These are phyloP conservation scores for Penicillium polonicum DNA, from an alignment of 2,329 filamentous ascomycete species.

Conservation along the genomic window DNA sequence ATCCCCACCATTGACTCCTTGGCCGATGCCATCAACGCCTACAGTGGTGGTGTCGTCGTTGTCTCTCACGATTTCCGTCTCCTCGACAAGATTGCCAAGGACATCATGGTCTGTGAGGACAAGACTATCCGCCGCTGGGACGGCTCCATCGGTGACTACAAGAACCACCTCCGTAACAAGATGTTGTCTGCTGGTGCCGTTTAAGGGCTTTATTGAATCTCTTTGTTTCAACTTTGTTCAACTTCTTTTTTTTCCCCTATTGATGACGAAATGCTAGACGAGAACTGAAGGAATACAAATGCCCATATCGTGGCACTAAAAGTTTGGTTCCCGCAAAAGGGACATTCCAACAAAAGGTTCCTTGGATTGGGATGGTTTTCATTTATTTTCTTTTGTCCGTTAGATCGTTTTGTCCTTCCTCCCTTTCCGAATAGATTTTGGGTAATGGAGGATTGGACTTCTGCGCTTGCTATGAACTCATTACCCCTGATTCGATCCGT, in stretches of 20 bases:
- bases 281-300: constrained; percentile 29
- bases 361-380: constrained; percentile 13
- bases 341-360: constrained; percentile 7
- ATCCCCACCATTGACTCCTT: constrained; percentile 97
- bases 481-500: constrained; percentile 10
- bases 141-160: constrained; percentile 88
- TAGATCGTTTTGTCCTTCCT: constrained; percentile 10
- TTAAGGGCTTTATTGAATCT: constrained; percentile 47
- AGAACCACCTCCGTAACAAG: constrained; percentile 98
- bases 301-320: constrained; percentile 17
- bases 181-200: constrained; percentile 88
- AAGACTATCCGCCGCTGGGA: constrained; percentile 89
- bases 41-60: constrained; percentile 92
- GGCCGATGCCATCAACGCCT: constrained; percentile 96
- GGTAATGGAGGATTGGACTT: constrained; percentile 3
- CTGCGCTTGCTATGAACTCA: constrained; percentile 10
- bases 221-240: constrained; percentile 10
- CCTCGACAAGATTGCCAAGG: constrained; percentile 98
- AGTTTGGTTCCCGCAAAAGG: constrained; percentile 17
- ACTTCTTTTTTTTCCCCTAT: constrained; percentile 20
- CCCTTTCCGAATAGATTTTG: constrained; percentile 4
- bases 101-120: constrained; percentile 99
- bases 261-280: constrained; percentile 38
- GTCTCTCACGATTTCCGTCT: constrained; percentile 99
- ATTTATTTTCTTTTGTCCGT: constrained; percentile 8